These are phyloP conservation scores for Candida suzukii DNA, from an alignment of 805 yeast genomes.

Conservation along the genomic window DNA sequence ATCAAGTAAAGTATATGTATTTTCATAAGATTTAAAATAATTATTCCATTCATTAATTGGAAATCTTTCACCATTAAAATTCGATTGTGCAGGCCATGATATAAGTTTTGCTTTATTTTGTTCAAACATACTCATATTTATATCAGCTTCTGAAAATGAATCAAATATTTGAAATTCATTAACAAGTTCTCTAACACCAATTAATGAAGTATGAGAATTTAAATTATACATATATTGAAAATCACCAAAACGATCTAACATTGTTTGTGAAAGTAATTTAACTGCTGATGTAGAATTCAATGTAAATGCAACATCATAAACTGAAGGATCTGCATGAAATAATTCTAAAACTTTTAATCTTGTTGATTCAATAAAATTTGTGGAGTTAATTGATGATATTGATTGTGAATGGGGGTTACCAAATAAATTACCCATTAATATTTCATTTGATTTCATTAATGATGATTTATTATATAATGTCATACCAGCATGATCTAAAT, in stretches of 20 bases:
- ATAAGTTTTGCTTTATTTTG: constrained; percentile 17
- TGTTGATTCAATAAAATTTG: constrained; percentile 17
- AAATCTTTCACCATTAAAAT: constrained; percentile 33
- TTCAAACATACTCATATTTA: not conserved
- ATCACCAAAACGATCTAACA: constrained; percentile 14
- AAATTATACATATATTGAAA: constrained; percentile 20
- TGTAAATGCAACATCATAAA: constrained; percentile 32
- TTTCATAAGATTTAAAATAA: constrained; percentile 6
- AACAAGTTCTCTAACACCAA: constrained; percentile 29
- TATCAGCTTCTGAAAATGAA: not conserved
- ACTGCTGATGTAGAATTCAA: constrained; percentile 33
- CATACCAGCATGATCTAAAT: constrained; percentile 39
- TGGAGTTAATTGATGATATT: constrained; percentile 22
- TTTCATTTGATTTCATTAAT: constrained; percentile 16
- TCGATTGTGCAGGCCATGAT: constrained; percentile 38
- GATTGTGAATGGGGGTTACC: constrained; percentile 39
- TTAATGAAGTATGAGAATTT: constrained; percentile 35
- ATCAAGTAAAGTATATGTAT: constrained; percentile 27
- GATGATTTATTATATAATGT: constrained; percentile 26
- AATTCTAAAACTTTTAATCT: constrained; percentile 24
- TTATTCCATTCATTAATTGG: constrained; percentile 23
- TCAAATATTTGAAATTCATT: constrained; percentile 7
- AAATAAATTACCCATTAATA: constrained; percentile 15
- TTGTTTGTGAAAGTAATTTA: constrained; percentile 25
- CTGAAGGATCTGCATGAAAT: constrained; percentile 27